Base-by-base conservation (phyloP, 768 basidiomycete species). In the Podaxis carcinomalis region DNA sequence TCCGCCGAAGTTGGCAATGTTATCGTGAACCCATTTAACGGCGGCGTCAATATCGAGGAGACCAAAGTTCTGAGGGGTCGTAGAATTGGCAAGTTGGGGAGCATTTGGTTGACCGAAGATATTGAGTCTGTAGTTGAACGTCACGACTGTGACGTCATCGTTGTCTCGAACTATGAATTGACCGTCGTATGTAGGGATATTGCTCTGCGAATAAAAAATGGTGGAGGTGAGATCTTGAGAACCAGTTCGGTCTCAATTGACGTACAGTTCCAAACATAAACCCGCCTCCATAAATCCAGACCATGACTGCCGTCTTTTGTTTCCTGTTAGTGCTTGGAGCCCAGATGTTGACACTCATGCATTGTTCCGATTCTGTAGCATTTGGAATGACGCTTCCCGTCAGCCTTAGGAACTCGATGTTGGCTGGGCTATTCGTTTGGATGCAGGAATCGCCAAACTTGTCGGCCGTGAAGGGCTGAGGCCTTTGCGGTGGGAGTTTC, bases 21-120 rank as follows among this genome's bases (percentile, higher is more conserved):
- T 79, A 51, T 75, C 69, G 46, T 78, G 73, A 3, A 82, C 74
- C 81, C 80, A 81, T 62, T 79, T 64, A 5, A 82, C 72, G n/a
- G 74, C 80, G 23, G 75, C 74, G 19, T 75, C 70, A 6, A 72
- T 49, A 53, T 79, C 77, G 23, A 77, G 72, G 1, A 78, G 67
- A 19, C 77, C 77, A 63, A 77, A 78, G 61, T 78, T 79, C 57
- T 75, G 74, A 7, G 73, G 63, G 5, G 62, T 61, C 0, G 61
- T 64, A 9, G 57, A 56, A 49, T 59, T 64, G 37, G 58, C 59
- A 32, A 77, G 72, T 55, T 78, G 76, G 16, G 78, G 76, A 4
- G 77, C 75, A 51, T 71, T 72, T 1, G 78, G 78, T 57, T 73
- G 73, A 5, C 77, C 77, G 56, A 79, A 76, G 27, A 78, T 73